A percentile compares a stretch with the other conserved stretches of the same genome.
Evolutionary conservation across 2,329 filamentous ascomycete genomes (phyloP).

Genomic region (Dryadomyces quercus-mongolicae): DNA sequence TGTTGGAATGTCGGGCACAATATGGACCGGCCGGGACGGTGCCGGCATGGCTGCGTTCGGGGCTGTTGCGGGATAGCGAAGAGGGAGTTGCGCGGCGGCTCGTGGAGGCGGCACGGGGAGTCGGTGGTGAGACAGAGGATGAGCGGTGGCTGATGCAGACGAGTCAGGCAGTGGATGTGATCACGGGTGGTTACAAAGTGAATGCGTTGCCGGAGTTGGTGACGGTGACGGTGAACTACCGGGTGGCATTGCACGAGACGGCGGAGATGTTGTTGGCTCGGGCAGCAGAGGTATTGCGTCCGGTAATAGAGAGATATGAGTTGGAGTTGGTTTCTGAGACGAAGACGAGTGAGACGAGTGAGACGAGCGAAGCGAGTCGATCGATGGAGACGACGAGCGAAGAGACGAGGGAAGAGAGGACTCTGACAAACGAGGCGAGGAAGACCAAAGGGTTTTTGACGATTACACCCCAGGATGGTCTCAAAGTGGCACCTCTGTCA

Average conservation of each 20-base stretch:
- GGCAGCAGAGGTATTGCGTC: conserved; percentile 31
- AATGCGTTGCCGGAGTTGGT: conserved; percentile 54
- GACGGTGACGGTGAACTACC: conserved; percentile 44
- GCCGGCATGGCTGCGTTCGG: conserved; percentile 23
- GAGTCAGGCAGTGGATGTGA: conserved; percentile 46
- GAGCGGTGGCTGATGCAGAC: conserved; percentile 45
- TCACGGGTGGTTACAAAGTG: conserved; percentile 50
- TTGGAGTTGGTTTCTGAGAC: conserved; percentile 40
- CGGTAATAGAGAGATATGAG: conserved; percentile 41
- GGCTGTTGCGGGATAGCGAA: conserved; percentile 17
- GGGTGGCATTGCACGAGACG: conserved; percentile 41
- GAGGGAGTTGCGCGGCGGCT: background rate
- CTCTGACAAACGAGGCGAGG: conserved; percentile 19
- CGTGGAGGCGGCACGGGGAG: conserved; percentile 29
- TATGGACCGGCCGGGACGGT: conserved; percentile 30
- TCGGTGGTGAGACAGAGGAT: conserved; percentile 23
- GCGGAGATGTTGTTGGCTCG: conserved; percentile 36
- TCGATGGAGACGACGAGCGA: conserved; percentile 2
- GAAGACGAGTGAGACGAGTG: conserved; percentile 8
- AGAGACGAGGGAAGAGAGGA: conserved; percentile 7
- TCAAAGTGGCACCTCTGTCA: conserved; percentile 23
- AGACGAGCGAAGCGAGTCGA: background rate
- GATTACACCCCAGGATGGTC: conserved; percentile 19
- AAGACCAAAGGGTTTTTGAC: conserved; percentile 25
- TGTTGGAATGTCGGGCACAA: conserved; percentile 27